These are phyloP conservation scores for Zasmidium angulare DNA, from an alignment of 2,329 filamentous ascomycete species.

Conservation along the genomic window DNA sequence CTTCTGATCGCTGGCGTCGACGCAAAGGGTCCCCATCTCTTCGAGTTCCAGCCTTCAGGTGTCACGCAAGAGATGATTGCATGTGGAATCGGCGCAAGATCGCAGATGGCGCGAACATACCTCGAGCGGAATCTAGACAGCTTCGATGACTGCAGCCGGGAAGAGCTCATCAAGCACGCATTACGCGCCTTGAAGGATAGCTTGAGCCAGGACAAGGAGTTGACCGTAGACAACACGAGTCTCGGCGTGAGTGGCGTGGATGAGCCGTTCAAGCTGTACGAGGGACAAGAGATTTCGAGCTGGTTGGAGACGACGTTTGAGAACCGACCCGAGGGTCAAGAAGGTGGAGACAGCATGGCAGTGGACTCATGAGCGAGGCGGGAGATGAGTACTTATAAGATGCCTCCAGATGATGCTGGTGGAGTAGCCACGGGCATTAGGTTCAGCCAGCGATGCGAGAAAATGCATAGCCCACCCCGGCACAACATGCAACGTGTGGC, in stretches of 20 bases:
- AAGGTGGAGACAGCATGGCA: slow-evolving; percentile 29
- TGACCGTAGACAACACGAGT: slow-evolving; percentile 95
- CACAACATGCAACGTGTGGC: not conserved
- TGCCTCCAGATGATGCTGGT: not conserved
- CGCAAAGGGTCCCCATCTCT: slow-evolving; percentile 89
- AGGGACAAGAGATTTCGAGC: slow-evolving; percentile 80
- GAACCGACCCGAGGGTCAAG: slow-evolving; percentile 39
- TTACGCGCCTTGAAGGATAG: slow-evolving; percentile 91
- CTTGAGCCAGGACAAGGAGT: slow-evolving; percentile 92
- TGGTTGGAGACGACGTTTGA: slow-evolving; percentile 73
- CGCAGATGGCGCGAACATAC: slow-evolving; percentile 97
- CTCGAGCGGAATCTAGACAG: slow-evolving; percentile 86
- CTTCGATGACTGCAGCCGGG: slow-evolving; percentile 73
- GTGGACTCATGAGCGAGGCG: slow-evolving; percentile 27
- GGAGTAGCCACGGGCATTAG: not conserved
- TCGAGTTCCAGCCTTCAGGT: slow-evolving; percentile 95
- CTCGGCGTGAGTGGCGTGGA: slow-evolving; percentile 84
- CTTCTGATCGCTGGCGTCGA: slow-evolving; percentile 91
- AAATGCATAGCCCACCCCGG: too few species aligned
- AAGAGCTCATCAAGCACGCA: slow-evolving; percentile 88
- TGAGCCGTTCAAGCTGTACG: slow-evolving; percentile 86
- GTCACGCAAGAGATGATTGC: slow-evolving; percentile 97
- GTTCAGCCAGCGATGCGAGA: too few species aligned
- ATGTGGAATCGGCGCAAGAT: slow-evolving; percentile 91
- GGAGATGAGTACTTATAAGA: not conserved